A percentile compares a stretch with the other conserved stretches of the same genome.
These are phyloP conservation scores for Cicer arietinum DNA, from an alignment of 306 rosid genomes.

Conservation along the genomic window DNA sequence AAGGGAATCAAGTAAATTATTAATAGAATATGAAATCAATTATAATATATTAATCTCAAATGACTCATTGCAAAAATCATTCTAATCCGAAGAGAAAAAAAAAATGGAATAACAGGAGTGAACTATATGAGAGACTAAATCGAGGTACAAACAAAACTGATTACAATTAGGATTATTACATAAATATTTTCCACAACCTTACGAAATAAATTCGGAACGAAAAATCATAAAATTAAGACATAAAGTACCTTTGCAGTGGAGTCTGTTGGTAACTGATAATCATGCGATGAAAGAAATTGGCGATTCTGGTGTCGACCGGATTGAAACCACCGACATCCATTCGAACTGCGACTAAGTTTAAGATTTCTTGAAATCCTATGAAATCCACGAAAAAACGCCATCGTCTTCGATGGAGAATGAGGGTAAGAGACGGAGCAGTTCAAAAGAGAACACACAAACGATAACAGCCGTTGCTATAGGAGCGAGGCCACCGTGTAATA, in stretches of 20 bases:
- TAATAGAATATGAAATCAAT: slow-evolving; percentile 25
- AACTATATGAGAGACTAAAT: not conserved
- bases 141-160: not conserved
- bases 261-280: slow-evolving; percentile 34
- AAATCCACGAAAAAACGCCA: slow-evolving; percentile 45
- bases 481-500: not conserved
- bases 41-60: not conserved
- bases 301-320: slow-evolving; percentile 46
- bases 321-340: slow-evolving; percentile 52
- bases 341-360: slow-evolving; percentile 43
- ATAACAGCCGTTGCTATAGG: not conserved
- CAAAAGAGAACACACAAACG: not conserved
- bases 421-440: not conserved
- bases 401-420: slow-evolving; percentile 27
- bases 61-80: slow-evolving; percentile 4
- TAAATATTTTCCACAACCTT: too few species aligned
- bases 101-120: not conserved
- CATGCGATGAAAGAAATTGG: slow-evolving; percentile 32
- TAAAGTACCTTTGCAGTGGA: slow-evolving; percentile 55
- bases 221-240: too few species aligned
- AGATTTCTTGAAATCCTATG: slow-evolving; percentile 58
- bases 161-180: too few species aligned
- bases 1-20: not conserved
- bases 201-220: too few species aligned
- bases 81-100: not conserved